Evolutionary conservation across 257 asterid species (phyloP).

Genomic region (Nicotiana otophora): DNA sequence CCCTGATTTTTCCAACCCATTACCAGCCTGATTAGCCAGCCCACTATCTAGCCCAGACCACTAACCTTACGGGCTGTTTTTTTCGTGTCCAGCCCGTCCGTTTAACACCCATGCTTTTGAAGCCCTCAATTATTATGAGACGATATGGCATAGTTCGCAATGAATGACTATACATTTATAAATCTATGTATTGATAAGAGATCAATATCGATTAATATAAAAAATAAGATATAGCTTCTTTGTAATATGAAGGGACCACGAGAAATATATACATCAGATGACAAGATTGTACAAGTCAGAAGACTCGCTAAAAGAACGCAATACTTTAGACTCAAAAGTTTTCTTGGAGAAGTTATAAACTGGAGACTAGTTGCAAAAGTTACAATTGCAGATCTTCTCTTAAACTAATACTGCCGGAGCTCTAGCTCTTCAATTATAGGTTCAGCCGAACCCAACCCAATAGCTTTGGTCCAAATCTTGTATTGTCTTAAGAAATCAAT

Average conservation of each 20-base stretch:
- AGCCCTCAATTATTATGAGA: neutral
- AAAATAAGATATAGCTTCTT: too few relatives aligned
- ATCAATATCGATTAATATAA: neutral
- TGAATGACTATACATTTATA: neutral
- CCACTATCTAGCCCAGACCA: too few relatives aligned
- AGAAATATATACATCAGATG: neutral
- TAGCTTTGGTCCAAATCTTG: too few relatives aligned
- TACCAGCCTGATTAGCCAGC: too few relatives aligned
- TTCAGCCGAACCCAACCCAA: too few relatives aligned
- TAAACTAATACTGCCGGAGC: neutral
- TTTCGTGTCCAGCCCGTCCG: too few relatives aligned
- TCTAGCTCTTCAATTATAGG: too few relatives aligned
- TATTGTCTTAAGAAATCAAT: too few relatives aligned
- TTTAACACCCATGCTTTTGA: too few relatives aligned
- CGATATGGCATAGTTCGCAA: neutral
- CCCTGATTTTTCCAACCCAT: too few relatives aligned
- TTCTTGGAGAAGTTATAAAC: neutral
- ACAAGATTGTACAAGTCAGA: neutral
- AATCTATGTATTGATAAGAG: neutral
- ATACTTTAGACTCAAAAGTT: neutral
- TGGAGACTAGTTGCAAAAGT: neutral
- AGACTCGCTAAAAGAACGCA: neutral
- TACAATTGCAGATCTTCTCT: neutral
- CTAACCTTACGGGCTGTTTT: too few relatives aligned
- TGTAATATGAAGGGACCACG: neutral